These are phyloP conservation scores for Fonsecaea multimorphosa DNA, from an alignment of 2,329 filamentous ascomycete genomes.

Conservation along the genomic window DNA sequence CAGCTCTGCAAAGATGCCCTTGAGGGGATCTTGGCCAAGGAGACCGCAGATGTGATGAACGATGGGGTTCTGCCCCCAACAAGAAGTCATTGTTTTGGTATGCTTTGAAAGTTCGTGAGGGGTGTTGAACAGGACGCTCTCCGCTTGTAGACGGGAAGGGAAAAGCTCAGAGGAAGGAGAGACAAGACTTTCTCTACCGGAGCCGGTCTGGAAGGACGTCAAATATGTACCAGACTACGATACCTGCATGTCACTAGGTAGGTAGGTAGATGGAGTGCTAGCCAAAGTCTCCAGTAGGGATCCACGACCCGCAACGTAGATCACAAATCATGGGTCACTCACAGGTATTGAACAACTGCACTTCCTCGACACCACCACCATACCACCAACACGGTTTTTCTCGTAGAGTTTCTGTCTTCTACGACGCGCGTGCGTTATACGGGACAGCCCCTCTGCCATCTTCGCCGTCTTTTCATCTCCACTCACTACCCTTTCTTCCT, in stretches of 20 bases:
- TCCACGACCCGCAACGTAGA: neutral
- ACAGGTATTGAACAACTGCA: neutral
- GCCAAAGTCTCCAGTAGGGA: neutral
- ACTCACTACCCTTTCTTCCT: neutral
- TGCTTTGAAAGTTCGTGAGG: neutral
- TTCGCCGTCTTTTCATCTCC: neutral
- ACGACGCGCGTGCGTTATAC: neutral
- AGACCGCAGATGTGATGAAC: neutral
- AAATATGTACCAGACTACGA: neutral
- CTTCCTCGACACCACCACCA: neutral
- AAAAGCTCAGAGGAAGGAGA: neutral
- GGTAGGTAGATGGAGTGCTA: too few relatives aligned
- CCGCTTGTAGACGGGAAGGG: neutral
- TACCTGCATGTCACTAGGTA: too few relatives aligned
- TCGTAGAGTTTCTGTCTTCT: neutral
- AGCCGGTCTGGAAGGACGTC: neutral
- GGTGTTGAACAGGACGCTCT: neutral
- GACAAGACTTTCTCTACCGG: neutral
- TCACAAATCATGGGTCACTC: neutral
- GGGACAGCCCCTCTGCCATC: neutral
- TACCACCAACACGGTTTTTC: too few relatives aligned
- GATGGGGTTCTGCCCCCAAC: neutral
- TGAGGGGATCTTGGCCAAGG: neutral
- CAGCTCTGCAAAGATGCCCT: neutral
- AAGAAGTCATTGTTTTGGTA: neutral